Evolutionary conservation across 2,329 filamentous ascomycete genomes (phyloP), one percentile per base, ranked within the genome.

Genomic region (Ophiostoma sp.): DNA sequence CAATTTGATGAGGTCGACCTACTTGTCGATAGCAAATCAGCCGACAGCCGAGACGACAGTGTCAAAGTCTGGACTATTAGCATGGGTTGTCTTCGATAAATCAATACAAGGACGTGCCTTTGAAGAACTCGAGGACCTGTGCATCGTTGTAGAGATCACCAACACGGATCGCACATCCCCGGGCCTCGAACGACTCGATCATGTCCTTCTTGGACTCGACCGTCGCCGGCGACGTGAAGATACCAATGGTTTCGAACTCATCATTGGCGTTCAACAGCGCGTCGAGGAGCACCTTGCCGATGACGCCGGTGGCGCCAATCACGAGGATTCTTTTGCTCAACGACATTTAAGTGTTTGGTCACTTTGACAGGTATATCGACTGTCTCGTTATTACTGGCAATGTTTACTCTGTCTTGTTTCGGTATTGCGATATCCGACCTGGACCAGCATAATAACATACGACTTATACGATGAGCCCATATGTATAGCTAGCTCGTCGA

Each of bases 211-310:
- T 71, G 63, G 45, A 41, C 27, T 12, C 58, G 8, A 62, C 67
- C 0, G 70, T 70, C 5, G 66, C 68, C 40, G 52, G 40, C 14
- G 70, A 71, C 14, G 87, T 89, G 75, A 85, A 86, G 65, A 89
- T 80, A 44, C 73, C 73, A 65, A 83, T 73, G 36, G 74, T 74
- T 16, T 75, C 75, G 67, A 77, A 72, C 49, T 70, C 70, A n/a
- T 77, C 73, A 45, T 76, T 75, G 52, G 76, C 73, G 3, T 73
- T 74, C 67, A 77, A 40, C 60, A 78, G 72, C 27, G 75, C 74
- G 42, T 72, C 68, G 45, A 76, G 73, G 42, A 78, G 76, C 71
- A 76, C 76, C 72, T 75, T 77, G 60, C 76, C 76, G 69, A 78
- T 78, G 64, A 69, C 71, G 14, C 76, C 76, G 2, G 76, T 77